Conservation (phyloP, 2,329 filamentous ascomycete genomes). For the Xylariomycetidae sp. region DNA sequence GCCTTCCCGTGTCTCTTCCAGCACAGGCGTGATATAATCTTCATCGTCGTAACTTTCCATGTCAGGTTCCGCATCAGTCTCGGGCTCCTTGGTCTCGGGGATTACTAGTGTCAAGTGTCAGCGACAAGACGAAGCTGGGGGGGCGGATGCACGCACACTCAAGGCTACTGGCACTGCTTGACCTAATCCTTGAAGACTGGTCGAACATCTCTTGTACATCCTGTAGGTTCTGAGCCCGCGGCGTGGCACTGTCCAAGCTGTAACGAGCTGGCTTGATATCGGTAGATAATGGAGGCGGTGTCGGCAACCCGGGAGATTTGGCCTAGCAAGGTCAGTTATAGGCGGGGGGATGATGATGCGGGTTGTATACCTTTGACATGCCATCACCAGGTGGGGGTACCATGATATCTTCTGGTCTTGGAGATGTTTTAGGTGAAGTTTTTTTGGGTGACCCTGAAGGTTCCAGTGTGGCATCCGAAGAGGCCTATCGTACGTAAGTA, state of each 20-base stretch:
- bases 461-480: constrained; percentile 32
- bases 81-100: constrained; percentile 39
- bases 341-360: background rate
- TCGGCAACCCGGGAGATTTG: constrained; percentile 38
- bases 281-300: constrained; percentile 69
- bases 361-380: constrained; percentile 29
- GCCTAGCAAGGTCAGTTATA: constrained; percentile 17
- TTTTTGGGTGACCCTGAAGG: constrained; percentile 29
- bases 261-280: constrained; percentile 62
- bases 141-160: constrained; percentile 54
- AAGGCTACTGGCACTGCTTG: constrained; percentile 66
- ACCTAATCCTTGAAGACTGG: constrained; percentile 49
- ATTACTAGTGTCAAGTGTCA: constrained; percentile 41
- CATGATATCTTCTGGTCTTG: constrained; percentile 29
- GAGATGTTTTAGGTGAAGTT: constrained; percentile 31
- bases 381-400: constrained; percentile 30
- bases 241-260: constrained; percentile 65
- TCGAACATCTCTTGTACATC: constrained; percentile 61
- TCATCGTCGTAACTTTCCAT: constrained; percentile 50
- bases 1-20: constrained; percentile 34
- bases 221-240: constrained; percentile 74
- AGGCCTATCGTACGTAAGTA: constrained; percentile 32
- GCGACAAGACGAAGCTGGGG: constrained; percentile 3
- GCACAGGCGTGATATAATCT: constrained; percentile 36
- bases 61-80: constrained; percentile 46